Base-by-base conservation (phyloP, 225 moss, liverwort and hornwort species). In the Pleurozium schreberi region DNA sequence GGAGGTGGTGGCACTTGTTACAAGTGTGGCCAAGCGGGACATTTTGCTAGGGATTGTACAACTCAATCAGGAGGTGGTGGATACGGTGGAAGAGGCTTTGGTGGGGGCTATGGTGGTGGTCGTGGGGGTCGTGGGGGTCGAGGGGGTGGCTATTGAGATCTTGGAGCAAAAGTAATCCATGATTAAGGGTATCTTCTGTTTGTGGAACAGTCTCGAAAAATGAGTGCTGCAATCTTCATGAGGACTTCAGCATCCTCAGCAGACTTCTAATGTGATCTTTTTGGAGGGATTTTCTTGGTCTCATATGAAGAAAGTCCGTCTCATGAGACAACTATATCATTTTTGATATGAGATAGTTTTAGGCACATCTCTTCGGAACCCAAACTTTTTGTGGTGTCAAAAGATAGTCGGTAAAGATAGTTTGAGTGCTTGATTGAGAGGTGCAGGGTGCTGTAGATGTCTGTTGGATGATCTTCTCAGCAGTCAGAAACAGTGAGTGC, bases 1-100 rank as follows among this genome's bases (percentile, higher is more conserved):
- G 93, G 85, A 65, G 91, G 89, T 45, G 88, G 86, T 62, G 91
- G 82, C 47, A 84, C 93, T 70, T 98, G 98, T 90, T 97, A 92
- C 90, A 97, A 96, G 86, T 98, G 98, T 92, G 95, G 96, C 42
- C 87, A 92, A 92, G 92, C 91, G 68, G 97, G 96, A 23, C 98
- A 98, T 82, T 98, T 94, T 90, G 94, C 96, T n/a, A 94, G 88
- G 87, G 93, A 94, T 69, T 97, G 98, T 93, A 93, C 95, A 69
- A 93, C 81, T 86, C 95, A 95, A 90, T 88, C 93, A 61, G 93
- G 92, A 85, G 91, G 90, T 88, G 91, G 91, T 81, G 91, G 92
- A 70, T 93, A 91, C 61, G 96, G 97, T 60, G 96, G 94, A 84
- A 81, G 89, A 75, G 88, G 84, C 58, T 79, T 85, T 70, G 92